Base-by-base conservation (phyloP, 164 flowering plant genomes). In the Houttuynia cordata region DNA sequence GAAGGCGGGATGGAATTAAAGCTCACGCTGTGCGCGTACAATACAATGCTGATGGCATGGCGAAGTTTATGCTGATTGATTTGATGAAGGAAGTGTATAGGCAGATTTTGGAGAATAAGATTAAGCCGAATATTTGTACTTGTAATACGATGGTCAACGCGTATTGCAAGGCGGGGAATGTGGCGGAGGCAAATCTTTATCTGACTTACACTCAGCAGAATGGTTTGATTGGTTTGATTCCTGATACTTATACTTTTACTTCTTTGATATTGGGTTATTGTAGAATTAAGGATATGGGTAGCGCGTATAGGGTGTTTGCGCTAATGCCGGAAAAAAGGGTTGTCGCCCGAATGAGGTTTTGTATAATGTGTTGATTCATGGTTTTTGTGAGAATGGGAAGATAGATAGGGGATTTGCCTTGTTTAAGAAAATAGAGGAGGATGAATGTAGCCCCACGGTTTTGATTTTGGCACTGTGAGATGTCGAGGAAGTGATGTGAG, bases 231-330 rank as follows among this genome's bases (percentile, higher is more conserved):
- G 91, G 91, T 54, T 71, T 83, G 76, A 54, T 19, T 51, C 91
- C 86, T 0, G 95, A 90, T 68, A 72, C 81, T 0, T 81, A 78
- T 73, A 87, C 92, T 0, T 85, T 74, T 61, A 83, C 87, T 0
- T 85, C 95, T 7, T 71, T 87, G 72, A 80, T 90, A 20, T 70
- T 85, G 64, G 95, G 95, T 12, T 69, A 87, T 62, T 90, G 90
- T 64, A 80, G 77, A 73, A 76, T 66, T 24, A 74, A 76, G 17
- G 78, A 83, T 81, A 68, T 90, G n/a, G 83, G 73, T 70, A 66
- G 51, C 61, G 91, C 91, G 9, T 70, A 71, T n/a, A 73, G 71
- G 53, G 56, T 86, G 58, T 67, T 84, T 51, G 66, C 61, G 40
- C 14, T 76, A 75, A 70, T 62, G 64, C 23, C 24, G 6, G 25